A percentile compares a stretch with the other conserved stretches of the same genome.
phyloP scores from a whole-genome alignment of 1,284 basidiomycete species.

The Sporisorium iseilematis-ciliati region DNA sequence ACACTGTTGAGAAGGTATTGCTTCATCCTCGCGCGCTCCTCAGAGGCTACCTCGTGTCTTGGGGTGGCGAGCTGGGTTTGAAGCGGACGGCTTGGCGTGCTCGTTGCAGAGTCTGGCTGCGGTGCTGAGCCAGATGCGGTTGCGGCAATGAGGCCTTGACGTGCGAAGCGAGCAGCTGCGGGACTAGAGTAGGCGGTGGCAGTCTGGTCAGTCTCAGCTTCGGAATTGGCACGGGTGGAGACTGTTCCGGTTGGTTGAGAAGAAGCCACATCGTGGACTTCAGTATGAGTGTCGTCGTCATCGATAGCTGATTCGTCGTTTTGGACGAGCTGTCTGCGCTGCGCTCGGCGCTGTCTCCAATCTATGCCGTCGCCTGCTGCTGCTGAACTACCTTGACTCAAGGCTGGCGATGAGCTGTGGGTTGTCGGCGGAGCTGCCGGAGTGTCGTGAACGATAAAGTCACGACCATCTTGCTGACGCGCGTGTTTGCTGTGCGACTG shows the following conservation, averaged over 20 bases:
- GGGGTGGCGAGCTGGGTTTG: slow-evolving; percentile 30
- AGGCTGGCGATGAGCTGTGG: slow-evolving; percentile 8
- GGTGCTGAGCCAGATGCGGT: not conserved
- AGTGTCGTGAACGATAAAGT: slow-evolving; percentile 42
- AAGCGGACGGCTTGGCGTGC: slow-evolving; percentile 34
- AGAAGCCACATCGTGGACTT: not conserved
- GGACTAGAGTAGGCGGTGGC: slow-evolving; percentile 51
- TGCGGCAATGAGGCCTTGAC: slow-evolving; percentile 23
- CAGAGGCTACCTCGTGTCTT: slow-evolving; percentile 22
- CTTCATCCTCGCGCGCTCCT: slow-evolving; percentile 48
- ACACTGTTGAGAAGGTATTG: slow-evolving; percentile 57
- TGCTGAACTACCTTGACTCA: not conserved
- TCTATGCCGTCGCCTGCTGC: slow-evolving; percentile 15
- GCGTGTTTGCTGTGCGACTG: not conserved
- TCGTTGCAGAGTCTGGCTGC: slow-evolving; percentile 15
- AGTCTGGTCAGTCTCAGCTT: slow-evolving; percentile 32
- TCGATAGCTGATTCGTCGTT: slow-evolving; percentile 40
- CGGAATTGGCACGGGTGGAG: slow-evolving; percentile 16
- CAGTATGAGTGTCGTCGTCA: slow-evolving; percentile 24
- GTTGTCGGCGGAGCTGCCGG: slow-evolving; percentile 14
- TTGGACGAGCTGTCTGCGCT: slow-evolving; percentile 36
- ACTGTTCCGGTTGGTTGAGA: slow-evolving; percentile 15
- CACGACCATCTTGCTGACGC: slow-evolving; percentile 18
- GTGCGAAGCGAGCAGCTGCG: slow-evolving; percentile 45
- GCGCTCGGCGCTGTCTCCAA: slow-evolving; percentile 35